These are phyloP conservation scores for Cucurbita argyrosperma DNA, from an alignment of 306 rosid genomes.

Conservation along the genomic window DNA sequence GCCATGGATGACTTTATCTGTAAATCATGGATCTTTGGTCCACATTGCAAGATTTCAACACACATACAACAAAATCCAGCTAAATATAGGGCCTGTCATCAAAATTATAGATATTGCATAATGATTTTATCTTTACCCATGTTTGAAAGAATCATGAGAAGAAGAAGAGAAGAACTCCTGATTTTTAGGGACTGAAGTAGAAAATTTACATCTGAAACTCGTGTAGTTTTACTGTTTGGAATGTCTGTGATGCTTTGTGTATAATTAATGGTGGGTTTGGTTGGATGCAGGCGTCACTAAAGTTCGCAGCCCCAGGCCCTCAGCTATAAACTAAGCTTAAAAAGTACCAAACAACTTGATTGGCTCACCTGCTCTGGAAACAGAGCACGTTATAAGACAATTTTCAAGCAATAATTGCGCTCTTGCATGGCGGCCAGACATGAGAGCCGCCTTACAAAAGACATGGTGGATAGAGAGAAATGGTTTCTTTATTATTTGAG, in stretches of 20 bases:
- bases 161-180: background rate
- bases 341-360: background rate
- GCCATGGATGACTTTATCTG: background rate
- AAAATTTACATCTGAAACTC: background rate
- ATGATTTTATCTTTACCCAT: background rate
- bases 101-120: background rate
- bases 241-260: background rate
- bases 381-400: constrained; percentile 3
- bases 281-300: constrained; percentile 3
- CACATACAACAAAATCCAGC: constrained; percentile 3
- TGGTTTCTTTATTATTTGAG: background rate
- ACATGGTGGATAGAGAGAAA: background rate
- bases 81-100: background rate
- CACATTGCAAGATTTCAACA: background rate
- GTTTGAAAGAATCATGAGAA: background rate
- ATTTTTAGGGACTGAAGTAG: background rate
- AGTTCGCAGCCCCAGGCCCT: background rate
- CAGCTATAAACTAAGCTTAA: background rate
- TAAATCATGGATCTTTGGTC: background rate
- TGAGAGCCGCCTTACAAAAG: background rate
- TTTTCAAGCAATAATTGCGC: constrained; percentile 4
- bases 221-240: background rate
- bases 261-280: constrained; percentile 6
- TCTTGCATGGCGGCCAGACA: constrained; percentile 2
- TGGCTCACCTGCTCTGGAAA: constrained; percentile 5